These are phyloP conservation scores for Fraxinus sp. DNA, from an alignment of 305 asterid genomes.

Conservation along the genomic window DNA sequence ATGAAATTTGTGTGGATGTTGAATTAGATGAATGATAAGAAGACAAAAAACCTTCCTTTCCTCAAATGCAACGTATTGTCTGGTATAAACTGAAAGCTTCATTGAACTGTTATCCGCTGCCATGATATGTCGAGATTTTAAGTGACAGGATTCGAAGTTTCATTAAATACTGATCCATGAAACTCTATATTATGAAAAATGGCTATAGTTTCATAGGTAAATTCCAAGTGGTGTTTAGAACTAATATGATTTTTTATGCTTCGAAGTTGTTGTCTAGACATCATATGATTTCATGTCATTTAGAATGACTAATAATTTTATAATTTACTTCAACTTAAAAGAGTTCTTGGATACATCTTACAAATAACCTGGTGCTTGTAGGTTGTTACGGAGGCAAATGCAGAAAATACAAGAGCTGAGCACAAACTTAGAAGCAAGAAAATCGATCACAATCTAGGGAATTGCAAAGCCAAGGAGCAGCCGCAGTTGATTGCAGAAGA, in stretches of 20 bases:
- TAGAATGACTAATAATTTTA: background rate
- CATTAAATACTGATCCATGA: background rate
- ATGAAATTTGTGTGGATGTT: background rate
- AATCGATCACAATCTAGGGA: constrained; percentile 24
- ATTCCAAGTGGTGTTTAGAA: background rate
- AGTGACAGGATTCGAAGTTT: background rate
- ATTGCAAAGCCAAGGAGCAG: constrained; percentile 37
- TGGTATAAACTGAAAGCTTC: background rate
- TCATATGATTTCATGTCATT: background rate
- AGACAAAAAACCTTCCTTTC: background rate
- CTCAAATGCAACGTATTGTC: background rate
- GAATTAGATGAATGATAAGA: background rate
- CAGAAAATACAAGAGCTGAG: constrained; percentile 25
- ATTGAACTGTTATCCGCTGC: background rate
- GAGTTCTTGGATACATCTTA: background rate
- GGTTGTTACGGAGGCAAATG: constrained; percentile 40
- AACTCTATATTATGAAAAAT: background rate
- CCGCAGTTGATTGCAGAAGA: constrained; percentile 21
- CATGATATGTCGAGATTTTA: background rate
- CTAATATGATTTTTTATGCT: background rate
- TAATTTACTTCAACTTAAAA: background rate
- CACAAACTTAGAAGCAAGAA: constrained; percentile 32
- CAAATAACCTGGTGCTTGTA: constrained; percentile 12
- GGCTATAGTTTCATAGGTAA: background rate
- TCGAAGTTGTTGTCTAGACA: background rate